A percentile compares a stretch with the other conserved stretches of the same genome.
Evolutionary conservation across 805 yeast species (phyloP).

Genomic region (Lipomyces sp.): DNA sequence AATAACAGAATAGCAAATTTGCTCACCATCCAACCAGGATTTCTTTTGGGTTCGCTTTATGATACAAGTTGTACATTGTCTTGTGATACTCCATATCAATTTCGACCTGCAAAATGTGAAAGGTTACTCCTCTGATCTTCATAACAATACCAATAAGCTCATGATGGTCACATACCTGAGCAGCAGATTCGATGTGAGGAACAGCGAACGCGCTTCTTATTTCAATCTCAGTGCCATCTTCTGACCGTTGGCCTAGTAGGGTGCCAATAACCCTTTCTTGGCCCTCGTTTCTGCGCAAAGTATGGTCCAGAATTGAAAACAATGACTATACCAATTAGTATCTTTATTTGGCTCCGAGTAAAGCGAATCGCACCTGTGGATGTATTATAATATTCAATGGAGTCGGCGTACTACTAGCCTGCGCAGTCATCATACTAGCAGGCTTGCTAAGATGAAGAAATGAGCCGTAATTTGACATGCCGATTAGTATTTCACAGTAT

Average conservation of each 20-base stretch:
- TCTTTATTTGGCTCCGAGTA: neutral
- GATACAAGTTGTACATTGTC: constrained; percentile 69
- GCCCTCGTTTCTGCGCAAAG: constrained; percentile 58
- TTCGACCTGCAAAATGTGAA: constrained; percentile 49
- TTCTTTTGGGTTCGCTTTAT: constrained; percentile 78
- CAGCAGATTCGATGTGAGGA: constrained; percentile 76
- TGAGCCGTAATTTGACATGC: constrained; percentile 21
- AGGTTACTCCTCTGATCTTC: neutral
- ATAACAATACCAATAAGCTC: neutral
- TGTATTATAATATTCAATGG: constrained; percentile 39
- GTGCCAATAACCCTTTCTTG: constrained; percentile 76
- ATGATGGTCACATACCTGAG: constrained; percentile 49
- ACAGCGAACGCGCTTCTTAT: constrained; percentile 78
- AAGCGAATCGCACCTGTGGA: constrained; percentile 34
- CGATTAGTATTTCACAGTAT: neutral
- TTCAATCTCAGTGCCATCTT: constrained; percentile 77
- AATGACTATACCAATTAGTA: constrained; percentile 42
- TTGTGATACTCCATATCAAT: constrained; percentile 79
- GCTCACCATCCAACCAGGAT: constrained; percentile 87
- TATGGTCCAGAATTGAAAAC: constrained; percentile 75
- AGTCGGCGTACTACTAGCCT: constrained; percentile 21
- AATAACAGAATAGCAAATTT: constrained; percentile 27
- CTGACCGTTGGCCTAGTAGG: constrained; percentile 77
- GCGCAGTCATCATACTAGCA: constrained; percentile 17
- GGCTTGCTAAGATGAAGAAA: constrained; percentile 37